Percentiles rank a stretch among this genome's conserved stretches.
phyloP scores from a whole-genome alignment of 345 rosid genomes.

The Rhizophora mangle region DNA sequence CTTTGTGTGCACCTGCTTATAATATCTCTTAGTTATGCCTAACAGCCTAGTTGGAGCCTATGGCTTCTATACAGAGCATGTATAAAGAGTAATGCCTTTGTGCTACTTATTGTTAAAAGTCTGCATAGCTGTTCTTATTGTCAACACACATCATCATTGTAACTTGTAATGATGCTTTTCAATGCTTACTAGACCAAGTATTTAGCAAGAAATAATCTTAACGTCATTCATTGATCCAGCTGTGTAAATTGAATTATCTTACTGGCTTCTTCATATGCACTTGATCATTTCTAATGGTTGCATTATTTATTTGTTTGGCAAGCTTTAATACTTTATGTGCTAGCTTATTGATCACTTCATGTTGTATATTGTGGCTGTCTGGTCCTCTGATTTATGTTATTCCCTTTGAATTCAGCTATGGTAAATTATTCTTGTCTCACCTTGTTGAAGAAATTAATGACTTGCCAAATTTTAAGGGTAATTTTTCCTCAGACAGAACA shows the following conservation, averaged over 20 bases:
- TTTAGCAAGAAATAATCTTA: neutral
- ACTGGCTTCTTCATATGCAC: neutral
- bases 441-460: slow-evolving; percentile 67
- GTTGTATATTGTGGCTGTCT: slow-evolving; percentile 3
- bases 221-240: neutral
- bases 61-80: too few relatives aligned
- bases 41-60: too few relatives aligned
- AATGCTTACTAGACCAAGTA: neutral
- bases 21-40: slow-evolving; percentile 2
- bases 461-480: slow-evolving; percentile 70
- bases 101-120: too few relatives aligned
- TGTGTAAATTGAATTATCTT: neutral
- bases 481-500: slow-evolving; percentile 21
- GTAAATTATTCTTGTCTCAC: slow-evolving; percentile 63
- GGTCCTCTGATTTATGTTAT: slow-evolving; percentile 8
- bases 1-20: slow-evolving; percentile 1
- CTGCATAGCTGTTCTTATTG: neutral
- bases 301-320: neutral
- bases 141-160: neutral
- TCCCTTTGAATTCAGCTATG: slow-evolving; percentile 49
- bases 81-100: too few relatives aligned
- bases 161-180: neutral
- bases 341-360: slow-evolving; percentile 3
- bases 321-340: neutral
- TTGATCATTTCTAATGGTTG: neutral